phyloP scores from a whole-genome alignment of 495 filamentous ascomycete genomes.

The Stereocaulon alpinum region DNA sequence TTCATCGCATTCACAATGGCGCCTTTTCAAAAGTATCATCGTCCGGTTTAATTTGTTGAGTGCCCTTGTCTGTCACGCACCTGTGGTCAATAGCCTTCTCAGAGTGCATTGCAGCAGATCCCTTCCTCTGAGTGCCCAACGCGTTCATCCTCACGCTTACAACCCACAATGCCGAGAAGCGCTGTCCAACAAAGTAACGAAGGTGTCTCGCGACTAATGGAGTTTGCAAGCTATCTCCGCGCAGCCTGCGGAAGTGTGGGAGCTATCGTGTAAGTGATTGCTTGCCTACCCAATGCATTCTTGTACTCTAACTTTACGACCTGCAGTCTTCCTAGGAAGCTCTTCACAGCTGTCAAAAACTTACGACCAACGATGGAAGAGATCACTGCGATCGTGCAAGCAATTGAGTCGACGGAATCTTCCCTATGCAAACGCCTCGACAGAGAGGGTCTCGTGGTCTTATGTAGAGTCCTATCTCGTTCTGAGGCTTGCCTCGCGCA shows the following conservation, averaged over 20 bases:
- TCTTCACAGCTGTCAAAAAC: neutral
- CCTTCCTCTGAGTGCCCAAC: too few species aligned
- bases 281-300: neutral
- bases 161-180: neutral
- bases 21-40: too few species aligned
- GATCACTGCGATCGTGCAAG: neutral
- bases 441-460: constrained; percentile 2
- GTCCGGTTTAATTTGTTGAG: too few species aligned
- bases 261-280: neutral
- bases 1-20: too few species aligned
- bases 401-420: neutral
- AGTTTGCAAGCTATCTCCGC: neutral
- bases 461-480: constrained; percentile 6
- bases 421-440: neutral
- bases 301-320: neutral
- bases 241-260: neutral
- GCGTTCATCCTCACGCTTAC: too few species aligned
- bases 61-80: too few species aligned
- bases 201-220: neutral
- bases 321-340: neutral
- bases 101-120: too few species aligned
- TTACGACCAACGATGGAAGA: neutral
- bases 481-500: constrained; percentile 15
- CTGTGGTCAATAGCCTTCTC: too few species aligned
- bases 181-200: neutral